Percentiles rank a stretch among this genome's conserved stretches.
Evolutionary conservation across 495 filamentous ascomycete genomes (phyloP).

Genomic region (Aspergillus kassunensis): DNA sequence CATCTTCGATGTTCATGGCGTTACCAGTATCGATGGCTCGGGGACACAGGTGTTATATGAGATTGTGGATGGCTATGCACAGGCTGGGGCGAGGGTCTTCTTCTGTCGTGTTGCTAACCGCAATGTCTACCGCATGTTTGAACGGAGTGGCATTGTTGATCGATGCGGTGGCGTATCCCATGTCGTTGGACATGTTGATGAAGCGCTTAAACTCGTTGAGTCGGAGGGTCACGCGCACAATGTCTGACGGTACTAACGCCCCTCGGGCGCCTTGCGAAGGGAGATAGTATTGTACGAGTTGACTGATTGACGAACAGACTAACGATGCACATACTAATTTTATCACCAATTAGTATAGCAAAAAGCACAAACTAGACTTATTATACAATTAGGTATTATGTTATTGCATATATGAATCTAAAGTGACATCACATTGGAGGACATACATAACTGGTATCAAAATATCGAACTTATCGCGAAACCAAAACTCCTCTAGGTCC

Average conservation of each 20-base stretch:
- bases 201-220: conserved; percentile 77
- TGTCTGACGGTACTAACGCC: neutral
- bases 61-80: conserved; percentile 74
- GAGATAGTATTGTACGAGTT: neutral
- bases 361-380: too few species aligned
- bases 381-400: too few species aligned
- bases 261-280: neutral
- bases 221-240: conserved; percentile 40
- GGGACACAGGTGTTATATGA: conserved; percentile 88
- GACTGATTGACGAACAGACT: neutral
- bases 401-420: too few species aligned
- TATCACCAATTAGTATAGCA: too few species aligned
- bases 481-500: too few species aligned
- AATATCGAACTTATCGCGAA: too few species aligned
- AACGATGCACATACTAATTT: neutral
- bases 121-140: conserved; percentile 68
- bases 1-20: conserved; percentile 95
- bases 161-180: conserved; percentile 66
- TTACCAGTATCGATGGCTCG: conserved; percentile 86
- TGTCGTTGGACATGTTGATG: conserved; percentile 78
- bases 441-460: neutral
- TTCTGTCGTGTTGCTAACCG: conserved; percentile 75
- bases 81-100: conserved; percentile 74
- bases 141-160: conserved; percentile 78
- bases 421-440: neutral